A percentile compares a stretch with the other conserved stretches of the same genome.
Conservation (phyloP, 164 flowering plant genomes). For the Umbellularia californica region DNA sequence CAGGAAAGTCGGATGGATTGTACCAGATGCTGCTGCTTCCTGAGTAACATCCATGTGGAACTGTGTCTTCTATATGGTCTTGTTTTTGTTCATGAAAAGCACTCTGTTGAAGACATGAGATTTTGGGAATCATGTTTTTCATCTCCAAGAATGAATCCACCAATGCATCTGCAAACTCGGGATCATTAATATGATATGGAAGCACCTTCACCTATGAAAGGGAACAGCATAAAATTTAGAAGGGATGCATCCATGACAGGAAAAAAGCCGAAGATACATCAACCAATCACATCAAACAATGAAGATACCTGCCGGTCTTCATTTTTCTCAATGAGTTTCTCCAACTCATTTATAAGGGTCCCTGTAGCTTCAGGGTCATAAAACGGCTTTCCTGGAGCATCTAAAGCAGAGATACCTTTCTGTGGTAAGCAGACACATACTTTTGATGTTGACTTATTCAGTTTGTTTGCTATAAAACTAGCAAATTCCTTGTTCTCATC, state of each 20-base stretch:
- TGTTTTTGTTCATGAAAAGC: conserved; percentile 17
- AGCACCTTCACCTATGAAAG: conserved; percentile 50
- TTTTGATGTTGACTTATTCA: conserved; percentile 67
- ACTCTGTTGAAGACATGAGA: conserved; percentile 13
- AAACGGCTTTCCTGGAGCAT: conserved; percentile 87
- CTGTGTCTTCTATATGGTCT: conserved; percentile 22
- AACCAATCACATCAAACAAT: neutral
- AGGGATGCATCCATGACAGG: conserved; percentile 10
- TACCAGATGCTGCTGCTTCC: conserved; percentile 16
- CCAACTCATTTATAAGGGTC: conserved; percentile 57
- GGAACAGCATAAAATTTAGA: neutral
- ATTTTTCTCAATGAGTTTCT: conserved; percentile 52
- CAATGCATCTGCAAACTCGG: conserved; percentile 66
- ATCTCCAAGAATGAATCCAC: conserved; percentile 78
- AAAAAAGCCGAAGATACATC: conserved; percentile 1
- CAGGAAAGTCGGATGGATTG: conserved; percentile 57
- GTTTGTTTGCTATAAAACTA: conserved; percentile 70
- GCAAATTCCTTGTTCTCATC: conserved; percentile 86
- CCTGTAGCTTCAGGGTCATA: conserved; percentile 72
- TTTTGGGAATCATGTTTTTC: conserved; percentile 19
- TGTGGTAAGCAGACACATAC: conserved; percentile 75
- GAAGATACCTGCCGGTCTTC: conserved; percentile 58
- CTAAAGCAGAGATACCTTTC: conserved; percentile 87
- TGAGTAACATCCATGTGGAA: conserved; percentile 5
- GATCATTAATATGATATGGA: conserved; percentile 84